phyloP scores from a whole-genome alignment of 2,329 filamentous ascomycete genomes.

The Amylocarpus encephaloides region DNA sequence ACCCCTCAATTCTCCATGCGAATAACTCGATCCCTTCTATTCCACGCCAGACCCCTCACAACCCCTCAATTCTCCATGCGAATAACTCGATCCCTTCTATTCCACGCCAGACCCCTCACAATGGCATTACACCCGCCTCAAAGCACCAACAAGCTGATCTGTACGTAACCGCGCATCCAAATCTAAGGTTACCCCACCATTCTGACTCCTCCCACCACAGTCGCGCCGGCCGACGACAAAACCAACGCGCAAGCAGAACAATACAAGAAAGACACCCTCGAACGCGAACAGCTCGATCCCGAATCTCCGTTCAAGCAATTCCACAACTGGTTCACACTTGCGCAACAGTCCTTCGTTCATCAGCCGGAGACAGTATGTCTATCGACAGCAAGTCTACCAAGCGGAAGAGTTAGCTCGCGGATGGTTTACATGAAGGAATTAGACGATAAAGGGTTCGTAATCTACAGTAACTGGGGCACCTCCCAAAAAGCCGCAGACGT shows the following conservation, averaged over 20 bases:
- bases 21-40: constrained; percentile 14
- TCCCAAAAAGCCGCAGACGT: constrained; percentile 64
- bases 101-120: constrained; percentile 15
- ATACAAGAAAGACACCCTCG: constrained; percentile 62
- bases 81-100: constrained; percentile 14
- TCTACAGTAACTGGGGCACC: constrained; percentile 90
- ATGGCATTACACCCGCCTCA: constrained; percentile 28
- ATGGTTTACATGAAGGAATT: constrained; percentile 95
- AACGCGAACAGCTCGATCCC: constrained; percentile 52
- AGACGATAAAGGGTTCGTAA: constrained; percentile 72
- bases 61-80: constrained; percentile 13
- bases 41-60: constrained; percentile 10
- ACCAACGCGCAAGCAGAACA: constrained; percentile 63
- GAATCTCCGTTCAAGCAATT: constrained; percentile 73
- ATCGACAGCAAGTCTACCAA: constrained; percentile 76
- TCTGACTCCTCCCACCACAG: constrained; percentile 26
- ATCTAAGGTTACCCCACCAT: constrained; percentile 3
- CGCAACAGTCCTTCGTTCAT: constrained; percentile 50
- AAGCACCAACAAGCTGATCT: constrained; percentile 28
- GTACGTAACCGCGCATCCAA: constrained; percentile 14
- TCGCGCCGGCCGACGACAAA: constrained; percentile 58
- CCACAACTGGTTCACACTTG: constrained; percentile 78
- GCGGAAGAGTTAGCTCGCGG: constrained; percentile 76
- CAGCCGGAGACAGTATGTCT: constrained; percentile 87
- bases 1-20: constrained; percentile 13